Evolutionary conservation across 345 rosid genomes (phyloP).

Genomic region (Camelina laxa): DNA sequence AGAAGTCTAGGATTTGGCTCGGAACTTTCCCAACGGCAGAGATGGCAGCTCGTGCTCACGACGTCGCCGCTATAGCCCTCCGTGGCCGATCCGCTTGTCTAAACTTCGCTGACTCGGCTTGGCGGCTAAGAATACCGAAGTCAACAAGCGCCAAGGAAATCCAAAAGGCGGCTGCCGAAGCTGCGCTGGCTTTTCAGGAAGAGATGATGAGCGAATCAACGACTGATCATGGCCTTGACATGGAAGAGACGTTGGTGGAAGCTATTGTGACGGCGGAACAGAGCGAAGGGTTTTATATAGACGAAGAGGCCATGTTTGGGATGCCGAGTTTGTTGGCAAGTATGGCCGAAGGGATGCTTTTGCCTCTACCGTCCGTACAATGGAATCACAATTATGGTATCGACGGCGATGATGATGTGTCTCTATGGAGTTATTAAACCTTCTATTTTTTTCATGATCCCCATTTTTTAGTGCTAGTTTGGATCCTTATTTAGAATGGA

Average conservation of each 20-base stretch:
- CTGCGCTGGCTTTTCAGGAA: constrained; percentile 20
- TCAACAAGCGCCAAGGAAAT: constrained; percentile 65
- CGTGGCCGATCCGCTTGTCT: constrained; percentile 76
- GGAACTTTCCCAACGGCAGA: constrained; percentile 71
- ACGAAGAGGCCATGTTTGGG: constrained; percentile 65
- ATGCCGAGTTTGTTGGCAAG: constrained; percentile 60
- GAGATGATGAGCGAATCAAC: constrained; percentile 2
- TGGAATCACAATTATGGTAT: neutral
- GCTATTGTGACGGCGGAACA: neutral
- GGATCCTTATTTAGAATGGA: neutral
- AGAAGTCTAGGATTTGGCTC: constrained; percentile 86
- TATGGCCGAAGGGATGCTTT: constrained; percentile 79
- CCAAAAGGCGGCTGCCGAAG: constrained; percentile 48
- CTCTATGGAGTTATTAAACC: constrained; percentile 60
- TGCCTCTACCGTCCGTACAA: constrained; percentile 44
- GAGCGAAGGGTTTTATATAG: constrained; percentile 2
- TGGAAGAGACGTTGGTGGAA: neutral
- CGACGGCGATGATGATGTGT: constrained; percentile 47
- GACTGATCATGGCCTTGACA: neutral
- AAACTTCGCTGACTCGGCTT: constrained; percentile 85
- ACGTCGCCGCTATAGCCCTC: constrained; percentile 80
- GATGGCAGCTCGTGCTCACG: constrained; percentile 91
- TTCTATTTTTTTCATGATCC: too few relatives aligned
- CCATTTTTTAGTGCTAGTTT: neutral
- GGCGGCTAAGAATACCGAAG: constrained; percentile 69